Percentiles rank a stretch among this genome's conserved stretches.
phyloP scores from a whole-genome alignment of 345 rosid genomes.

The Populus euphratica region DNA sequence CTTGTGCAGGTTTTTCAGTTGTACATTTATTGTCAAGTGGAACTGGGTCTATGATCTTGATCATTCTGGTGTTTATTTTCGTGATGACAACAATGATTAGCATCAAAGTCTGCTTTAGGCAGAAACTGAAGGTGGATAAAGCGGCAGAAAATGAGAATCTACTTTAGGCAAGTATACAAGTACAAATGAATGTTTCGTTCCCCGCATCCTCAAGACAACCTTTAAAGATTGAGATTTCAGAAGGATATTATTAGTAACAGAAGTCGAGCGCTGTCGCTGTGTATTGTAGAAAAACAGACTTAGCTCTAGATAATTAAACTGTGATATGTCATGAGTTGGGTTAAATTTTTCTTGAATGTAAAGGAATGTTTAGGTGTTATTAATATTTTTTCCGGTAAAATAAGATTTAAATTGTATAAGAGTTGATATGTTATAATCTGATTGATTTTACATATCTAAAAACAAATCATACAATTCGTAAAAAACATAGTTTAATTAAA shows the following conservation, averaged over 20 bases:
- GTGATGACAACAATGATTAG: slow-evolving; percentile 10
- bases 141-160: slow-evolving; percentile 6
- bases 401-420: no score
- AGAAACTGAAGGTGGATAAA: background rate
- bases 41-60: background rate
- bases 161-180: background rate
- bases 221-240: background rate
- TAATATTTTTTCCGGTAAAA: no score
- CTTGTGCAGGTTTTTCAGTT: slow-evolving; percentile 6
- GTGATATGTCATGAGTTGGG: fast-evolving
- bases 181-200: background rate
- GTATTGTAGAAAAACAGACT: background rate
- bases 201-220: background rate
- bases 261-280: background rate
- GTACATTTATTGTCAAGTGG: background rate
- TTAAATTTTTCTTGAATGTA: no score
- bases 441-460: fast-evolving
- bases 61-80: slow-evolving; percentile 8
- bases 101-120: slow-evolving; percentile 7
- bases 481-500: no score
- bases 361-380: fast-evolving
- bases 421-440: fast-evolving
- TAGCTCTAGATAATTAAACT: background rate
- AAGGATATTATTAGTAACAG: background rate
- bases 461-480: fast-evolving